Evolutionary conservation across 2,329 filamentous ascomycete genomes (phyloP).

Genomic region (Colletotrichum sp.): DNA sequence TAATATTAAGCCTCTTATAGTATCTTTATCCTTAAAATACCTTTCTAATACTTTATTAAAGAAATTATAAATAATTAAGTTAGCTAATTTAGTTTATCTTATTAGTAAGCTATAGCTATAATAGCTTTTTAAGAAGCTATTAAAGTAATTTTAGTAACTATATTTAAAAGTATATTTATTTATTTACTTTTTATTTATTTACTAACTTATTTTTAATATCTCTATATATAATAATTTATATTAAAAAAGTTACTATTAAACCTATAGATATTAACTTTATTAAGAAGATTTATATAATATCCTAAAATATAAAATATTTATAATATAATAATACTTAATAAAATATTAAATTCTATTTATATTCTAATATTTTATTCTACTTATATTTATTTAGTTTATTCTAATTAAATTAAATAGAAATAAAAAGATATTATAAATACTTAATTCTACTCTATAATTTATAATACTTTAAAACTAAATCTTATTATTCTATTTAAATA

Average conservation of each 20-base stretch:
- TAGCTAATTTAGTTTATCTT: background rate
- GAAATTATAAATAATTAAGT: background rate
- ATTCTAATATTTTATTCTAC: background rate
- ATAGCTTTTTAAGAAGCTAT: background rate
- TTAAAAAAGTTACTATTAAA: too few relatives aligned
- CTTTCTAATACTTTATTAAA: background rate
- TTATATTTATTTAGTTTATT: background rate
- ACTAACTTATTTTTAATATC: too few relatives aligned
- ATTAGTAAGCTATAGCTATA: background rate
- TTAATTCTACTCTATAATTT: background rate
- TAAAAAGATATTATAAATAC: background rate
- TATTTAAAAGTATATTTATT: background rate
- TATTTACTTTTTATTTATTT: background rate
- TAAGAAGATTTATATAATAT: too few relatives aligned
- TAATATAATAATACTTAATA: background rate
- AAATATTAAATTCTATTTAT: background rate
- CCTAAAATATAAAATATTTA: background rate
- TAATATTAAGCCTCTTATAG: background rate
- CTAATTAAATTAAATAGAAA: background rate
- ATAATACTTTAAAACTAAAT: background rate
- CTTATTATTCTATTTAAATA: background rate
- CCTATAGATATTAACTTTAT: too few relatives aligned
- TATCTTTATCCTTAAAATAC: accelerated
- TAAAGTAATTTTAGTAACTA: background rate
- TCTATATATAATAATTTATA: too few relatives aligned